A percentile compares a stretch with the other conserved stretches of the same genome.
phyloP scores from a whole-genome alignment of 169 alveolate genomes.

The Plasmodium knowlesi region DNA sequence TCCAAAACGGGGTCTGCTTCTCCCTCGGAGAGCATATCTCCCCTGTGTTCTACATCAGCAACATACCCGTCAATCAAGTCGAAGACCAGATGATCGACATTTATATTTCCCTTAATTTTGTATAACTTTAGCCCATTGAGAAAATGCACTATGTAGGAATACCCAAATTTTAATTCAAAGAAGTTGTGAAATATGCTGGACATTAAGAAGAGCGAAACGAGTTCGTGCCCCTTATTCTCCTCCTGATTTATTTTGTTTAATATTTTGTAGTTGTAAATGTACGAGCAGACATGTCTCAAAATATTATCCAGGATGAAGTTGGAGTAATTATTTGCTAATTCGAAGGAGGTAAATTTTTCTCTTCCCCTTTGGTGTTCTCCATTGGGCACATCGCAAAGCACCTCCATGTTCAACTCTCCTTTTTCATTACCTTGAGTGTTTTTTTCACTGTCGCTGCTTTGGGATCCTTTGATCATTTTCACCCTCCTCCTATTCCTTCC shows the following conservation, averaged over 20 bases:
- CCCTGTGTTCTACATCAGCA: not conserved
- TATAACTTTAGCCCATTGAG: conserved; percentile 56
- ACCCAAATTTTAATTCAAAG: conserved; percentile 66
- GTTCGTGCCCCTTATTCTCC: conserved; percentile 51
- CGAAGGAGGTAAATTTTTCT: conserved; percentile 27
- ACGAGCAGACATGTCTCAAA: conserved; percentile 40
- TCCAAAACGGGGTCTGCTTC: conserved; percentile 11
- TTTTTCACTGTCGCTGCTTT: not conserved
- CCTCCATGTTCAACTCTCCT: not conserved
- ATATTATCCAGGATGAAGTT: conserved; percentile 49
- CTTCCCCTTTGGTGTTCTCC: not conserved
- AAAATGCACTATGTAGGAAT: conserved; percentile 53
- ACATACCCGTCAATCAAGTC: conserved; percentile 12
- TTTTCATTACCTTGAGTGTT: not conserved
- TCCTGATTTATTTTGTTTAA: conserved; percentile 47
- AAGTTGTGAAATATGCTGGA: conserved; percentile 55
- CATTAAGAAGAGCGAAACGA: conserved; percentile 44
- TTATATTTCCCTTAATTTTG: conserved; percentile 39
- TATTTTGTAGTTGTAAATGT: conserved; percentile 53
- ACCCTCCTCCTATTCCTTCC: conserved; percentile 29
- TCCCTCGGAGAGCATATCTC: not conserved
- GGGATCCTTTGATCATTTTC: not conserved
- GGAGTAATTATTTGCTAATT: conserved; percentile 27
- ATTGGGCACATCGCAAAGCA: not conserved
- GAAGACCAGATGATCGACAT: not conserved